These are phyloP conservation scores for Cladorrhinum sp. DNA, from an alignment of 2,329 filamentous ascomycete species.

Conservation along the genomic window DNA sequence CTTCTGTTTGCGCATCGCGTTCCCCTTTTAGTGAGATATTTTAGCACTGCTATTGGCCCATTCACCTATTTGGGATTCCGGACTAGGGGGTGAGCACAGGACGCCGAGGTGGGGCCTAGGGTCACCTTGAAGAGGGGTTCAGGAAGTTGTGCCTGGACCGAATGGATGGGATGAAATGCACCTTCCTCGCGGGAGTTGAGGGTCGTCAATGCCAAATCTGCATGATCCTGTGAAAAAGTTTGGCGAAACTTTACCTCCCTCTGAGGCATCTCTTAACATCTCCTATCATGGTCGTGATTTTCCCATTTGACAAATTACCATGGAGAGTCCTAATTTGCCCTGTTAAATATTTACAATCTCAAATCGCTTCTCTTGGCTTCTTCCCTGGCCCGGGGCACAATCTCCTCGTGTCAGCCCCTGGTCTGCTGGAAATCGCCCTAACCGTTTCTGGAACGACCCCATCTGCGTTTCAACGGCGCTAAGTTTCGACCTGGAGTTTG, in stretches of 20 bases:
- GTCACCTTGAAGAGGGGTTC: neutral
- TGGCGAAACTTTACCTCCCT: too few relatives aligned
- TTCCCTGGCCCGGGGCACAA: neutral
- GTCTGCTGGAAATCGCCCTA: neutral
- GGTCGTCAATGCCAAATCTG: neutral
- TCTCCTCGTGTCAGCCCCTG: neutral
- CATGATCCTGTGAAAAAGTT: too few relatives aligned
- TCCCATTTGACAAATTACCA: neutral
- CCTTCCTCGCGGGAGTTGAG: neutral
- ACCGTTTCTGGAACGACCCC: slow-evolving; percentile 4
- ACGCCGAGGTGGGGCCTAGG: neutral
- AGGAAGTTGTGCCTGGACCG: neutral
- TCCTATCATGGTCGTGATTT: too few relatives aligned
- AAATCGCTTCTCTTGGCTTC: neutral
- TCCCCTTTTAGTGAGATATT: neutral
- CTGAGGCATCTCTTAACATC: too few relatives aligned
- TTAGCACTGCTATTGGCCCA: slow-evolving; percentile 2
- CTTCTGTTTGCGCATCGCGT: neutral
- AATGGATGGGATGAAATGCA: neutral
- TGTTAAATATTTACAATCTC: neutral
- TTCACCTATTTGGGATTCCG: neutral
- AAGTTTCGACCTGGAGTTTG: slow-evolving; percentile 3
- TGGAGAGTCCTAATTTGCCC: neutral
- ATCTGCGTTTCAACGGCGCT: slow-evolving; percentile 11
- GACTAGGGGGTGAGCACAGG: neutral